These are phyloP conservation scores for Lasiodiplodia gonubiensis DNA, from an alignment of 2,329 filamentous ascomycete genomes.

Conservation along the genomic window DNA sequence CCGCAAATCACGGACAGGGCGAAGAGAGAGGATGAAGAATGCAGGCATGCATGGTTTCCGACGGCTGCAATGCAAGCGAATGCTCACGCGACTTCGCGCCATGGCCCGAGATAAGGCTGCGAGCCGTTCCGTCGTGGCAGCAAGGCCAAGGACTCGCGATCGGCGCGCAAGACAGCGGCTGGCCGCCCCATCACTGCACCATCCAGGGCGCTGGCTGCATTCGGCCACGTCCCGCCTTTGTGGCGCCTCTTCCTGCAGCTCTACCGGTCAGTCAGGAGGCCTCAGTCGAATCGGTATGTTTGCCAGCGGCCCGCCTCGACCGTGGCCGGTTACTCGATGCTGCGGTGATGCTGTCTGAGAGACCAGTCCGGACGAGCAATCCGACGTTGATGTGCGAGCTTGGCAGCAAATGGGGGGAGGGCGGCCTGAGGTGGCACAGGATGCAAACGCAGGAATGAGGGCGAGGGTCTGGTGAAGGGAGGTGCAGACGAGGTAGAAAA, in stretches of 20 bases:
- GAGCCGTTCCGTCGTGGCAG: conserved; percentile 23
- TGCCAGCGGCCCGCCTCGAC: conserved; percentile 16
- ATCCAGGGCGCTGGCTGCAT: conserved; percentile 10
- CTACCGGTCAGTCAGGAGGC: conserved; percentile 20
- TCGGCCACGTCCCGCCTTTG: conserved; percentile 4
- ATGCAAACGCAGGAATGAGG: not conserved
- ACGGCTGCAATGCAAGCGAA: conserved; percentile 21
- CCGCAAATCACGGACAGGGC: conserved; percentile 1
- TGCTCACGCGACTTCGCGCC: conserved; percentile 18
- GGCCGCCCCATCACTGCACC: conserved; percentile 15
- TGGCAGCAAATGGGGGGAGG: not conserved
- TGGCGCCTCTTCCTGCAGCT: conserved; percentile 21
- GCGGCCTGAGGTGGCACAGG: conserved; percentile 1
- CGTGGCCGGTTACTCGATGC: conserved; percentile 16
- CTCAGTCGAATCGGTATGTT: conserved; percentile 21
- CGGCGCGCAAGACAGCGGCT: conserved; percentile 24
- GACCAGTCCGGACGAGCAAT: not conserved
- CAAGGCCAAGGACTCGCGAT: conserved; percentile 11
- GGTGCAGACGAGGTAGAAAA: not conserved
- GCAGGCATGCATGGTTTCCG: conserved; percentile 16
- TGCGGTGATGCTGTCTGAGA: conserved; percentile 2
- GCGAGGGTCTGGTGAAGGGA: not conserved
- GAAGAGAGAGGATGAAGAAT: conserved; percentile 1
- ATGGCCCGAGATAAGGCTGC: conserved; percentile 26
- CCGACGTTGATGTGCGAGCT: conserved; percentile 6